A percentile compares a stretch with the other conserved stretches of the same genome.
Conservation (phyloP, 495 filamentous ascomycete genomes). For the Podospora pseudopauciseta region DNA sequence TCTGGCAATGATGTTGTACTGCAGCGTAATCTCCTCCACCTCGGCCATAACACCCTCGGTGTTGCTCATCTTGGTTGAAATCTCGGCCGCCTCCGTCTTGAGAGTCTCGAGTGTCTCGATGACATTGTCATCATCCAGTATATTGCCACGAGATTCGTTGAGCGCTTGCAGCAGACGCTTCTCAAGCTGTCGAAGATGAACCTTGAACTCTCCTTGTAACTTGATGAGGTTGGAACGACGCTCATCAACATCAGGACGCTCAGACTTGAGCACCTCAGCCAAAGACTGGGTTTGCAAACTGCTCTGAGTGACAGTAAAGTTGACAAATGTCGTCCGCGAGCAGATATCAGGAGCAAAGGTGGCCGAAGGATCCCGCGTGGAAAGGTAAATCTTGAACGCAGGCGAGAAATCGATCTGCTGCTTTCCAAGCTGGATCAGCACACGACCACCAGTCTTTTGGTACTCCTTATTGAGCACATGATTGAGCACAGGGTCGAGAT, state of each 20-base stretch:
- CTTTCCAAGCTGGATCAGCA: constrained; percentile 95
- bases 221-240: constrained; percentile 95
- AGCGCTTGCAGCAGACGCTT: constrained; percentile 89
- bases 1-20: constrained; percentile 87
- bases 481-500: constrained; percentile 94
- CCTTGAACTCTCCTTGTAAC: constrained; percentile 96
- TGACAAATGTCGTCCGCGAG: constrained; percentile 97
- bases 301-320: constrained; percentile 98
- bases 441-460: constrained; percentile 97
- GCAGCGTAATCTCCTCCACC: constrained; percentile 87
- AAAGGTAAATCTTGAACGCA: constrained; percentile 91
- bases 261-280: constrained; percentile 93
- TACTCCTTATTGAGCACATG: constrained; percentile 99
- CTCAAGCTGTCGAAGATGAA: constrained; percentile 93
- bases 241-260: constrained; percentile 97
- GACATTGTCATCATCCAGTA: constrained; percentile 95
- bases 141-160: constrained; percentile 96
- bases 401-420: constrained; percentile 99
- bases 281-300: constrained; percentile 96
- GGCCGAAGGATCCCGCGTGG: constrained; percentile 92
- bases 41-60: constrained; percentile 98
- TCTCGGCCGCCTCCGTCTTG: constrained; percentile 95
- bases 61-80: constrained; percentile 90
- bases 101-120: constrained; percentile 97
- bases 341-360: constrained; percentile 97